Base-by-base conservation (phyloP, 2,329 filamentous ascomycete species). In the Hirsutella minnesotensis region DNA sequence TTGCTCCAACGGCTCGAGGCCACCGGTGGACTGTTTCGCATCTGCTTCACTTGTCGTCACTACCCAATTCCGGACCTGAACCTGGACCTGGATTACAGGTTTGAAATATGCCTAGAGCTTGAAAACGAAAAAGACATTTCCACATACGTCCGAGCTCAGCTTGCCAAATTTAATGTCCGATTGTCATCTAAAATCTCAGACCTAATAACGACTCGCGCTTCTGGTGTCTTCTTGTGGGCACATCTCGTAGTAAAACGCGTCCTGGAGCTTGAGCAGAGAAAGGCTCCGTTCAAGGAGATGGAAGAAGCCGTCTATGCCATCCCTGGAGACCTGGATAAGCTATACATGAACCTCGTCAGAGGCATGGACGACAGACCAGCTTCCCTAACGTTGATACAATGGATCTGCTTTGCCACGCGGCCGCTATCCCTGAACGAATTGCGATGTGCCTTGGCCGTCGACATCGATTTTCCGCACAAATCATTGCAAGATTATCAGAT, bases 221-320 rank as follows among this genome's bases (percentile, higher is more conserved):
- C 40, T 0, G 61, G 63, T 3, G 45, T 65, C 5, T 66, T 66
- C 39, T 46, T 63, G 19, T 66, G 63, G 64, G 60, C 58, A 0
- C 40, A 27, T n/a, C 50, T 66, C 12, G 57, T 61, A 0, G 46
- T 56, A 5, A 33, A 51, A 0, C 36, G 31, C 12, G 49, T 51
- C 10, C 18, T 54, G 1, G 3, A 44, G 1, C 47, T 57, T 9
- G 34, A 52, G 1, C 20, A 19, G 0, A 20, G 48, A 3, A 52
- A 53, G 1, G 21, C 21, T 3, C 16, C 20, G 1, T 5, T 39
- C 10, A 12, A 34, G 1, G 40, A 15, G n/a, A 62, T 63, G 3
- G 34, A 53, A 46, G n/a, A 2, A 1, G 44, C 34, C 15, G 46
- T 62, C 29, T 3, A 41, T 7, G 15, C 37, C 5, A 45, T 53